phyloP scores from a whole-genome alignment of 768 basidiomycete species.

The Russula griseocarnosa region DNA sequence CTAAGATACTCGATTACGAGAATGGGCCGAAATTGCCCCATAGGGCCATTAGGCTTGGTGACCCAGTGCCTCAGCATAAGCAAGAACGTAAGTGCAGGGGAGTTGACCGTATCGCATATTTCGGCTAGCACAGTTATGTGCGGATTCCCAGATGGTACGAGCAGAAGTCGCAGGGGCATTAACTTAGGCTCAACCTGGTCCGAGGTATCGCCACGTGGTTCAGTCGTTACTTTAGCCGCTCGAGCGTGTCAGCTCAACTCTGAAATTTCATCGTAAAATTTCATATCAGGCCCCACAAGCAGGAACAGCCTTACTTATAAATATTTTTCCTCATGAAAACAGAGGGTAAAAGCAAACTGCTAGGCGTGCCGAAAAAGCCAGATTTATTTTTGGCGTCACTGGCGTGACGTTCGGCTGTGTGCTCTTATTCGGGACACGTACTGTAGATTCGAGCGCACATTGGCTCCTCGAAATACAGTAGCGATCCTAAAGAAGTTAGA shows the following conservation, averaged over 20 bases:
- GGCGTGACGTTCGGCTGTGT: not conserved
- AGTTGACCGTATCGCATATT: not conserved
- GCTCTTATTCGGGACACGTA: not conserved
- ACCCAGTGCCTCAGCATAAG: not conserved
- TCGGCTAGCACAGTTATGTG: not conserved
- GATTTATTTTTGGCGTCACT: not conserved
- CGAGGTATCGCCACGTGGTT: not conserved
- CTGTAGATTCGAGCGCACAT: not conserved
- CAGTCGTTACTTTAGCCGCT: not conserved
- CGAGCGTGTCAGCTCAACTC: not conserved
- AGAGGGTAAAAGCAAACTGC: not conserved
- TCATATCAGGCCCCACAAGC: constrained; percentile 13
- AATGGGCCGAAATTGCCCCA: not conserved
- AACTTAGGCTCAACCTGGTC: not conserved
- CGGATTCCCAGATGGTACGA: not conserved
- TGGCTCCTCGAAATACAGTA: not conserved
- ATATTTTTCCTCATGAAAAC: not conserved
- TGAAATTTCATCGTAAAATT: too few relatives aligned
- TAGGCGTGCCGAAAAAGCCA: not conserved
- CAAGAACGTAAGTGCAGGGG: not conserved
- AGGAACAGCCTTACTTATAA: not conserved
- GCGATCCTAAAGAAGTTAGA: not conserved
- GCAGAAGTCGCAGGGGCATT: not conserved
- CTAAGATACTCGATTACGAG: constrained; percentile 3
- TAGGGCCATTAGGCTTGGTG: not conserved